A percentile compares a stretch with the other conserved stretches of the same genome.
Evolutionary conservation across 306 rosid species (phyloP).

Genomic region (Heteromeles arbutifolia): DNA sequence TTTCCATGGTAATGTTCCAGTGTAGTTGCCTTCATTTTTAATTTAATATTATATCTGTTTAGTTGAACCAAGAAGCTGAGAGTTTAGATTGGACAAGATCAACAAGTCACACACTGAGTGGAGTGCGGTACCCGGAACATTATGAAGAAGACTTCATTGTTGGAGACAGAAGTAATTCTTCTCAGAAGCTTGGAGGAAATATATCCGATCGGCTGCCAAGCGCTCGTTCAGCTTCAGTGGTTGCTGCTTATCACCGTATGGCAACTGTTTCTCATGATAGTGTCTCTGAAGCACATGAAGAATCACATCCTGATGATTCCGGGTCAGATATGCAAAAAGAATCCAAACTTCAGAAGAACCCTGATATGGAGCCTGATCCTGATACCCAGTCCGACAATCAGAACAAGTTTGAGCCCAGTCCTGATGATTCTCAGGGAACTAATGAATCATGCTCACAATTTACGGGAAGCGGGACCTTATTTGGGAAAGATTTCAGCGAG

Average conservation of each 20-base stretch:
- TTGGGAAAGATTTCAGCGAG: constrained; percentile 10
- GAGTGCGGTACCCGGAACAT: constrained; percentile 39
- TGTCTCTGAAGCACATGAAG: constrained; percentile 36
- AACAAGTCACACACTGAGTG: constrained; percentile 62
- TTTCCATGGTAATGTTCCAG: constrained; percentile 8
- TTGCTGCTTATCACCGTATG: constrained; percentile 68
- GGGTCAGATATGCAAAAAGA: constrained; percentile 17
- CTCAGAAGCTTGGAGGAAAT: constrained; percentile 83
- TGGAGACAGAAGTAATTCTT: constrained; percentile 28
- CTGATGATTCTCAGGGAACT: constrained; percentile 44
- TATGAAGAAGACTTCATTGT: constrained; percentile 35
- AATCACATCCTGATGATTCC: constrained; percentile 40
- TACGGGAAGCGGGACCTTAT: constrained; percentile 12
- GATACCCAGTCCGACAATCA: constrained; percentile 28
- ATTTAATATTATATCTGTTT: constrained; percentile 26
- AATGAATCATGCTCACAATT: constrained; percentile 16
- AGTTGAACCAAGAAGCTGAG: constrained; percentile 86
- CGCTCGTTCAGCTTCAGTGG: constrained; percentile 70
- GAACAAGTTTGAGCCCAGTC: constrained; percentile 50
- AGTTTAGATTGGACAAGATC: constrained; percentile 93
- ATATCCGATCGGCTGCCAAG: constrained; percentile 33
- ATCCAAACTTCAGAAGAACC: constrained; percentile 17
- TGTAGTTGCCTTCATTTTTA: constrained; percentile 5
- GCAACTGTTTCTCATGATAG: constrained; percentile 31
- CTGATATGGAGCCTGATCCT: constrained; percentile 51